Percentiles rank a stretch among this genome's conserved stretches.
Evolutionary conservation across 495 filamentous ascomycete species (phyloP).

Genomic region (Baudoinia panamericana): DNA sequence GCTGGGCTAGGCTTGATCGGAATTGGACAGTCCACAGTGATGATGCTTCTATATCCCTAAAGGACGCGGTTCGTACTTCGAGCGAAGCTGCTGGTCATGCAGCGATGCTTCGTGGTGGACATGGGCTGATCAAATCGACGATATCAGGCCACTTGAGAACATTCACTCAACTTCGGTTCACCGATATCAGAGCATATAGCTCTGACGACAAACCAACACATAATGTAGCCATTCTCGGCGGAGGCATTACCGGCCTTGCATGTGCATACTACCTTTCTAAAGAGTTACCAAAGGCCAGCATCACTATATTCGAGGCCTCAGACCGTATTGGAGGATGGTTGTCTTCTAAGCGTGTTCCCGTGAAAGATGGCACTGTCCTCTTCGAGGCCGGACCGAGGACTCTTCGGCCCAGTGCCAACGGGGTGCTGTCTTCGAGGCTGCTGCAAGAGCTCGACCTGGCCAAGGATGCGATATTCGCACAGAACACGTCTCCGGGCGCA

Average conservation of each 20-base stretch:
- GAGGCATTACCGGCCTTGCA: conserved; percentile 80
- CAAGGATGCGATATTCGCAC: conserved; percentile 47
- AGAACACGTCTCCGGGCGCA: conserved; percentile 37
- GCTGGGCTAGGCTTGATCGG: too few relatives aligned
- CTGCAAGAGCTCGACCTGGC: conserved; percentile 48
- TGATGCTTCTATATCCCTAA: too few relatives aligned
- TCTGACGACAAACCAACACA: conserved; percentile 9
- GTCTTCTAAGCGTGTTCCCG: conserved; percentile 48
- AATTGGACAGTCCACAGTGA: too few relatives aligned
- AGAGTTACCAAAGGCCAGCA: conserved; percentile 42
- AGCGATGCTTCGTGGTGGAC: conserved; percentile 12
- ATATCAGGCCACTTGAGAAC: neutral
- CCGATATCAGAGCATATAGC: conserved; percentile 4
- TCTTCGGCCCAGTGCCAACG: conserved; percentile 41
- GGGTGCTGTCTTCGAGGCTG: conserved; percentile 41
- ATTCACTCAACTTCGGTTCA: neutral
- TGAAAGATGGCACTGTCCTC: conserved; percentile 46
- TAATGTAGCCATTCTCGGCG: conserved; percentile 65
- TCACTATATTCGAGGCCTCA: conserved; percentile 69
- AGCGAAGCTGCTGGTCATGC: too few relatives aligned
- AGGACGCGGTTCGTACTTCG: too few relatives aligned
- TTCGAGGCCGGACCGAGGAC: conserved; percentile 84
- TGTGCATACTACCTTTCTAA: conserved; percentile 60
- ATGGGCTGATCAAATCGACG: conserved; percentile 3
- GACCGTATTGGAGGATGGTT: conserved; percentile 73